Evolutionary conservation across 768 basidiomycete genomes (phyloP), one percentile per base, ranked within the genome.

Genomic region (Daedaleopsis nitida): DNA sequence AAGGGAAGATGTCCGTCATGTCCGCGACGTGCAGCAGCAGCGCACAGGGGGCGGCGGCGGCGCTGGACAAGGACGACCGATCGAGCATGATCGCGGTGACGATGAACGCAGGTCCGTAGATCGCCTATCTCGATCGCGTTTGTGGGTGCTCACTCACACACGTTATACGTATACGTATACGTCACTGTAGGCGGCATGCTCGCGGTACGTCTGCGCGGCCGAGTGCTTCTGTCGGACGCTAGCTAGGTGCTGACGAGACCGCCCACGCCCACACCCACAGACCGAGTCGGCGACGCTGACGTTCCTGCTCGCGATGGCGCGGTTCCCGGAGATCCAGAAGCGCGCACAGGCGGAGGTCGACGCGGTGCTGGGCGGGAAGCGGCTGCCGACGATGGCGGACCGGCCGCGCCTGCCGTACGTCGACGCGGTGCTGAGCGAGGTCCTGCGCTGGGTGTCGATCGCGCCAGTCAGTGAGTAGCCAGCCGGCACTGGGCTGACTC

Each of bases 301-400:
- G 38, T 69, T 69, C 55, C 43, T 65, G 44, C 59, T 65, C 56
- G 58, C 59, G 44, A 68, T 69, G 68, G 59, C 64, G 2, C 53
- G 56, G 37, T 49, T 58, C 59, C 68, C 68, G 7, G 59, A 65
- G 8, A 38, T 65, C n/a, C 66, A 66, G 50, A 48, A 35, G 54
- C 56, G 59, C 52, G 65, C 65, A 11, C 68, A 69, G 58, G 60
- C 52, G n/a, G 66, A 67, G 53, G 42, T 69, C 45, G 68, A 69
- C 58, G 44, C 23, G 47, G 44, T 53, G 14, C 42, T 13, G 39
- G 39, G 62, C 34, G 52, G 45, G 38, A 50, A 44, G 27, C 49
- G 62, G 8, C 62, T 69, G 14, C 68, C 68, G 24, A 65, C 58
- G 55, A 57, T 60, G 51, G 59, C 56, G 27, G 64, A 69, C 50